Conservation (phyloP, 2,329 filamentous ascomycete genomes). For the Fusarium albosuccineum region DNA sequence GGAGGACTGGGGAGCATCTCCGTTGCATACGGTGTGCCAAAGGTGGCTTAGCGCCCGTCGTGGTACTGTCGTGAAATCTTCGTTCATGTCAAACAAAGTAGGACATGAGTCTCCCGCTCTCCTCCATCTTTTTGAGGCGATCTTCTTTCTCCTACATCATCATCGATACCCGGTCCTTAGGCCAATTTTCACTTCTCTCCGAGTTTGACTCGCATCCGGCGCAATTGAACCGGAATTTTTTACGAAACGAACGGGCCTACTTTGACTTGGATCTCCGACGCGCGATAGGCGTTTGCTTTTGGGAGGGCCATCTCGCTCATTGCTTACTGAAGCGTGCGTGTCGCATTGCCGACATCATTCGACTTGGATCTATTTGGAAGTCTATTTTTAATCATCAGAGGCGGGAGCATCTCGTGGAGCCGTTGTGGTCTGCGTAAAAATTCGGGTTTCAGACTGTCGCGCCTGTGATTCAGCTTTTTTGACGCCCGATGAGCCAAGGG, state of each 20-base stretch:
- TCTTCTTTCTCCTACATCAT: not conserved
- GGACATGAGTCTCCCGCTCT: slow-evolving; percentile 29
- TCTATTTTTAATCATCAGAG: no score
- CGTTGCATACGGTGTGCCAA: slow-evolving; percentile 18
- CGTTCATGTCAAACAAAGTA: slow-evolving; percentile 26
- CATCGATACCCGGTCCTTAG: not conserved
- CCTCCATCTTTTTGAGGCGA: slow-evolving; percentile 5
- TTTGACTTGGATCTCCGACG: no score
- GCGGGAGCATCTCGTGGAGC: not conserved
- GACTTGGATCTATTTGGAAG: not conserved
- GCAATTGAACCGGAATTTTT: not conserved
- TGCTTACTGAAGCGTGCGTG: not conserved
- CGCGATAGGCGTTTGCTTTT: not conserved
- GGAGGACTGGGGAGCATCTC: not conserved
- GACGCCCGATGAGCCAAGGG: slow-evolving; percentile 1
- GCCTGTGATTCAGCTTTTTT: slow-evolving; percentile 13
- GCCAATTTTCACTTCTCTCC: not conserved
- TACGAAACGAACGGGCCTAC: no score
- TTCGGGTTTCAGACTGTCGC: not conserved
- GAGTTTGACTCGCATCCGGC: not conserved
- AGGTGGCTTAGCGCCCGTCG: slow-evolving; percentile 19
- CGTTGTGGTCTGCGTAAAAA: no score
- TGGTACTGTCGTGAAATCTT: slow-evolving; percentile 35
- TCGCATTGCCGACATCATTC: not conserved
- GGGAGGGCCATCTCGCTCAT: not conserved